These are phyloP conservation scores for Monosporascus sp. DNA, from an alignment of 2,329 filamentous ascomycete species.

Conservation along the genomic window DNA sequence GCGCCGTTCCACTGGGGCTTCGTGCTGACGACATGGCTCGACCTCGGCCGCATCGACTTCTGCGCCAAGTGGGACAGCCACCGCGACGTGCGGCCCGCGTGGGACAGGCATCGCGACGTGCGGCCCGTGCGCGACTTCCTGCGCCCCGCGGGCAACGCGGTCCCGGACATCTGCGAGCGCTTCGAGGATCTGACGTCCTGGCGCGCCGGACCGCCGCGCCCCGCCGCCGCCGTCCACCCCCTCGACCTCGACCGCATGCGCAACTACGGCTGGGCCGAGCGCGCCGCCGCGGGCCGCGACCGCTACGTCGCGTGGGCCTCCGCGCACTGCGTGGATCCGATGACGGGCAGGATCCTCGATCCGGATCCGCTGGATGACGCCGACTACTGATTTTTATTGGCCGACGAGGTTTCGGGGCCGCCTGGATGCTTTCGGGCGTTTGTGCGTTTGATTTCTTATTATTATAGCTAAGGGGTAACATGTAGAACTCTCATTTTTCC, in stretches of 20 bases:
- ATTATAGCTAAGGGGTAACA: no score
- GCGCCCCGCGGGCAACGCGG: neutral
- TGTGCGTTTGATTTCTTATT: no score
- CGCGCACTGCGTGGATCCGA: conserved; percentile 12
- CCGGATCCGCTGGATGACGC: conserved; percentile 17
- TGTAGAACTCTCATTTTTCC: no score
- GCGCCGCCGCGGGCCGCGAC: conserved; percentile 8
- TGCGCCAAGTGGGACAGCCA: conserved; percentile 18
- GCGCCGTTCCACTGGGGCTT: conserved; percentile 20
- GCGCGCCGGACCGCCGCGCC: conserved; percentile 4
- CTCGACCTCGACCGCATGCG: conserved; percentile 13
- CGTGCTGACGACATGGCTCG: conserved; percentile 17
- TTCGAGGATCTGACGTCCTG: conserved; percentile 13
- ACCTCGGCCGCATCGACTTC: conserved; percentile 16
- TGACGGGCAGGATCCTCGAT: conserved; percentile 14
- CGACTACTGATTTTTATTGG: conserved; percentile 8
- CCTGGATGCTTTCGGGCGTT: no score
- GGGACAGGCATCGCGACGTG: conserved; percentile 13
- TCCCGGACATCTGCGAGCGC: conserved; percentile 11
- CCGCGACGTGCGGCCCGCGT: conserved; percentile 9
- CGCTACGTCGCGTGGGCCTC: conserved; percentile 11
- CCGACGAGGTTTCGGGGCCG: no score
- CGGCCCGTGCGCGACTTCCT: conserved; percentile 6
- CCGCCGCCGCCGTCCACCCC: conserved; percentile 3
- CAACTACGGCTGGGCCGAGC: conserved; percentile 13